phyloP scores from a whole-genome alignment of 768 basidiomycete genomes.

The Lyophyllum decastes region DNA sequence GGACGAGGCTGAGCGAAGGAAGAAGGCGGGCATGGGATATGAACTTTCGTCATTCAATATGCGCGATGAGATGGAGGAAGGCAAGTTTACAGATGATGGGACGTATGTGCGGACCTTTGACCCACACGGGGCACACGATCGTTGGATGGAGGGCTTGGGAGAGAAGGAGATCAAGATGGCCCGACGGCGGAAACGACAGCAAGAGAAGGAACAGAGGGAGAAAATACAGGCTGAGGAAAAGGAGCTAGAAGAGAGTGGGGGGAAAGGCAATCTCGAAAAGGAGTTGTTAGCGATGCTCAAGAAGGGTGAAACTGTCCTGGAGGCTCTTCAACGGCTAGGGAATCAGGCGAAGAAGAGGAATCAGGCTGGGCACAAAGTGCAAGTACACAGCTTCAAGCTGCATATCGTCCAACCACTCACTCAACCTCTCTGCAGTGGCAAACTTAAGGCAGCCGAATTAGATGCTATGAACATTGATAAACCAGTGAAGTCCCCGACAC shows the following conservation, averaged over 20 bases:
- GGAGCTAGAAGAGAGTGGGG: constrained; percentile 69
- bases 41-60: constrained; percentile 97
- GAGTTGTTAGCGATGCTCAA: constrained; percentile 76
- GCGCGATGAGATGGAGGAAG: constrained; percentile 98
- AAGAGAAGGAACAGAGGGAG: constrained; percentile 72
- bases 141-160: constrained; percentile 92
- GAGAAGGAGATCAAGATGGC: constrained; percentile 87
- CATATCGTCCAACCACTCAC: neutral
- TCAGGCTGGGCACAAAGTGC: constrained; percentile 32
- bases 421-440: constrained; percentile 21
- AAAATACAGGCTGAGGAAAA: constrained; percentile 72
- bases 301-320: constrained; percentile 89
- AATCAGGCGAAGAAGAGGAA: constrained; percentile 60
- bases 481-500: constrained; percentile 36
- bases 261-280: constrained; percentile 61
- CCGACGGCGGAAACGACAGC: constrained; percentile 69
- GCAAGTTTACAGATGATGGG: constrained; percentile 94
- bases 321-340: constrained; percentile 87
- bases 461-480: constrained; percentile 56
- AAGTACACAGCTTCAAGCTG: constrained; percentile 23
- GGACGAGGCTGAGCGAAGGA: constrained; percentile 72
- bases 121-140: constrained; percentile 89
- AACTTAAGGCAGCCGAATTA: constrained; percentile 26
- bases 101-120: constrained; percentile 85
- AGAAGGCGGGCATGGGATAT: constrained; percentile 90